These are phyloP conservation scores for Brassica incana DNA, from an alignment of 345 rosid genomes.

Conservation along the genomic window DNA sequence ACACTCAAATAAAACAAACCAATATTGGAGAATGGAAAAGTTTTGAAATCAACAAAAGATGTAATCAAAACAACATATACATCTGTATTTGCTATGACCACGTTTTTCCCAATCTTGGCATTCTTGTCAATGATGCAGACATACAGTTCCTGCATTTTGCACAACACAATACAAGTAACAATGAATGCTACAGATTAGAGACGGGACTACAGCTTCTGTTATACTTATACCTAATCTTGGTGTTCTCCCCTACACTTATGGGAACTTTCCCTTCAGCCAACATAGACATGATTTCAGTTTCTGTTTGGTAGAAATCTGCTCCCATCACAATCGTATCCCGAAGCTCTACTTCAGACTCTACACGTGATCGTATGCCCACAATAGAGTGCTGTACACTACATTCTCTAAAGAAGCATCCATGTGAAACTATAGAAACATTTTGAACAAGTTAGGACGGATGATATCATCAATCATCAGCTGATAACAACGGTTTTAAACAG, in stretches of 20 bases:
- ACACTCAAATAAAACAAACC: neutral
- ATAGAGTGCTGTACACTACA: constrained; percentile 70
- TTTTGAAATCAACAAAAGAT: neutral
- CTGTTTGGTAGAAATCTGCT: constrained; percentile 85
- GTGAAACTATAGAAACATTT: constrained; percentile 60
- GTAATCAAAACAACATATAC: constrained; percentile 41
- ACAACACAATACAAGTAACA: neutral
- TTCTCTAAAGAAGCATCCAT: constrained; percentile 80
- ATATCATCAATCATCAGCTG: neutral
- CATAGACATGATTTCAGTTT: constrained; percentile 67
- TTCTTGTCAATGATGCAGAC: constrained; percentile 72
- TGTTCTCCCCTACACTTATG: constrained; percentile 70
- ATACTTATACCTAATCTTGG: constrained; percentile 61
- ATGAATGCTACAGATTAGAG: neutral
- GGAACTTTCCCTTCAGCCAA: constrained; percentile 81
- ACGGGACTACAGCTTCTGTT: neutral
- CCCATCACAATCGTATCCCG: constrained; percentile 96
- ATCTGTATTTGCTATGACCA: constrained; percentile 62
- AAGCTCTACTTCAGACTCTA: constrained; percentile 70
- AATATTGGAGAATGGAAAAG: neutral
- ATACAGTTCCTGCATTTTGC: constrained; percentile 58
- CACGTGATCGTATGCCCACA: constrained; percentile 72
- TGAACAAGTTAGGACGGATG: neutral
- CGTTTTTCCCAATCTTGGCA: constrained; percentile 77
- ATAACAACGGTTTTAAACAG: neutral